A percentile compares a stretch with the other conserved stretches of the same genome.
phyloP scores from a whole-genome alignment of 257 asterid species.

The Forsythia suspensa region DNA sequence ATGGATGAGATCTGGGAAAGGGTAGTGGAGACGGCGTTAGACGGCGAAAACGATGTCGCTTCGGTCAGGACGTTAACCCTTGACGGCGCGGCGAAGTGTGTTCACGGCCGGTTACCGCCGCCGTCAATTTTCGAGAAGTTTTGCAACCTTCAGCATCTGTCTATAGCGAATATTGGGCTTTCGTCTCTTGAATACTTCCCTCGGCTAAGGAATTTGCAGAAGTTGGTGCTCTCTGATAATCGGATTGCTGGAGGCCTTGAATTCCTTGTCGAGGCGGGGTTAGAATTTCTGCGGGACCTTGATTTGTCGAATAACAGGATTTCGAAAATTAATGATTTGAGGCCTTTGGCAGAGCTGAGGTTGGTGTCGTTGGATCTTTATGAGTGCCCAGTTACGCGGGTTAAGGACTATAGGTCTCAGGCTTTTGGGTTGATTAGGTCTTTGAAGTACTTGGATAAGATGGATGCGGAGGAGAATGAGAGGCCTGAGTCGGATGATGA shows the following conservation, averaged over 20 bases:
- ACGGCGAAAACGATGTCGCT: conserved; percentile 75
- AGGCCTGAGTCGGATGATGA: conserved; percentile 95
- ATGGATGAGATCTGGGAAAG: conserved; percentile 99
- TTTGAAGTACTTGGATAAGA: conserved; percentile 85
- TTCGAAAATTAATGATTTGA: conserved; percentile 68
- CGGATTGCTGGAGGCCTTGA: conserved; percentile 90
- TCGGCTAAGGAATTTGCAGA: conserved; percentile 65
- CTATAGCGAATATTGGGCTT: conserved; percentile 85
- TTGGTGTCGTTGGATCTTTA: conserved; percentile 91
- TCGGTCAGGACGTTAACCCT: conserved; percentile 73
- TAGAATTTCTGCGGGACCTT: conserved; percentile 73
- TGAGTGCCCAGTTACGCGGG: conserved; percentile 90
- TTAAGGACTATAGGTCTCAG: conserved; percentile 80
- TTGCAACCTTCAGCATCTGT: conserved; percentile 72
- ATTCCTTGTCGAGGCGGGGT: conserved; percentile 71
- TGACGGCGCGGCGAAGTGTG: conserved; percentile 93
- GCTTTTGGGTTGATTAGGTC: conserved; percentile 85
- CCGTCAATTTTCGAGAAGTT: conserved; percentile 92
- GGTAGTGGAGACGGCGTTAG: conserved; percentile 87
- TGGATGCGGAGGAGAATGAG: conserved; percentile 92
- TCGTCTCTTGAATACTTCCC: conserved; percentile 90
- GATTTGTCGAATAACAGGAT: conserved; percentile 94
- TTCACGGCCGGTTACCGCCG: conserved; percentile 87
- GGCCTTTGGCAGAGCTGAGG: conserved; percentile 80
- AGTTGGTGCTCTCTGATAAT: conserved; percentile 77